A percentile compares a stretch with the other conserved stretches of the same genome.
phyloP scores from a whole-genome alignment of 78 protist genomes.

The Fonticula alba region DNA sequence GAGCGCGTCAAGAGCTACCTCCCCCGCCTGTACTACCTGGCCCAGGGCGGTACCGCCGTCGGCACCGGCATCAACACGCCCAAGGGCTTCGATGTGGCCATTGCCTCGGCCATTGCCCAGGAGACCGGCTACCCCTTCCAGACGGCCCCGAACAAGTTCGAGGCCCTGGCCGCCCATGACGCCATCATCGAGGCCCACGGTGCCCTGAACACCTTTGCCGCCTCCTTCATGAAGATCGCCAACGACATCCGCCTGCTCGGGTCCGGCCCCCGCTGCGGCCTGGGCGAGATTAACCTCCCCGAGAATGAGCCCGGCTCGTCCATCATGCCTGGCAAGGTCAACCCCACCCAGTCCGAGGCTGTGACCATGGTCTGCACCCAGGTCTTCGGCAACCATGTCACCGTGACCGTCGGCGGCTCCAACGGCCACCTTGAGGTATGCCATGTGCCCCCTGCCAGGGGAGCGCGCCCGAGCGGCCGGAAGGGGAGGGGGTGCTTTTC shows the following conservation, averaged over 20 bases:
- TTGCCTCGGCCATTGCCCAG: constrained; percentile 30
- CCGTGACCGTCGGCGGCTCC: constrained; percentile 72
- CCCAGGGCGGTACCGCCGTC: constrained; percentile 91
- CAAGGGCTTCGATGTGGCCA: constrained; percentile 43
- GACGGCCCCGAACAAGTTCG: constrained; percentile 69
- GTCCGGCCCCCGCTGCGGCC: constrained; percentile 73
- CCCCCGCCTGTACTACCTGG: constrained; percentile 38
- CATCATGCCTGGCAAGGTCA: constrained; percentile 84
- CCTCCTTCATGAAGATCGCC: constrained; percentile 66
- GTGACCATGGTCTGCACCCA: constrained; percentile 87
- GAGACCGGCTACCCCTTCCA: constrained; percentile 50
- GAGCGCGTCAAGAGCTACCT: constrained; percentile 32
- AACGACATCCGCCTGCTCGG: constrained; percentile 69
- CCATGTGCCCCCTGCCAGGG: no score
- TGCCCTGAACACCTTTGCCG: constrained; percentile 57
- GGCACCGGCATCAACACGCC: constrained; percentile 74
- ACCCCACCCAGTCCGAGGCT: constrained; percentile 89
- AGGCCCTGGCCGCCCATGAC: constrained; percentile 66
- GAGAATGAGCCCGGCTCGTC: constrained; percentile 85
- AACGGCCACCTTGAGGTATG: constrained; percentile 73
- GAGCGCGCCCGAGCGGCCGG: no score
- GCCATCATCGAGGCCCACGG: constrained; percentile 58
- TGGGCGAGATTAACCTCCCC: constrained; percentile 63
- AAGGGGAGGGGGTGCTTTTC: no score
- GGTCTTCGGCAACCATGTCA: constrained; percentile 78